phyloP scores from a whole-genome alignment of 192 early-diverging fungal species.

The Backusella liffmaniae region DNA sequence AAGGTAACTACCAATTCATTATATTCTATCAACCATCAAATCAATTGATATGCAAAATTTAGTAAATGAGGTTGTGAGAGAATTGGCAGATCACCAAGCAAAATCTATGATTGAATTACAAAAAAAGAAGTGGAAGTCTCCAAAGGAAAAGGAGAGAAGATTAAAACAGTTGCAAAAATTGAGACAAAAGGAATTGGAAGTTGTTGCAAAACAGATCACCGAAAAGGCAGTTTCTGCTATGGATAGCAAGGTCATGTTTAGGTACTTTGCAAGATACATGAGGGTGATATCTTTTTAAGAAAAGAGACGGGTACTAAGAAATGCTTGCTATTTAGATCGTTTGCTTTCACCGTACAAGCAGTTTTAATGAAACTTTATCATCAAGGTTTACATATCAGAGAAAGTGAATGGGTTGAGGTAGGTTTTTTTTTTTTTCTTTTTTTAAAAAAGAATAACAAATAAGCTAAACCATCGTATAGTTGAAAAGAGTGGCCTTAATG shows the following conservation, averaged over 20 bases:
- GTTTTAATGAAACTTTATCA: constrained; percentile 80
- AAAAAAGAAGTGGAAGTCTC: constrained; percentile 19
- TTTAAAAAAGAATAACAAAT: neutral
- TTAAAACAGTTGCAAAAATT: constrained; percentile 20
- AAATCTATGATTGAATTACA: constrained; percentile 29
- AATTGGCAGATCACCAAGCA: constrained; percentile 32
- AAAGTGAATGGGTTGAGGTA: constrained; percentile 73
- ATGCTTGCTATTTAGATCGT: constrained; percentile 43
- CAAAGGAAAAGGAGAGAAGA: neutral
- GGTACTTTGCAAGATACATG: constrained; percentile 40
- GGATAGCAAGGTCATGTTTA: constrained; percentile 58
- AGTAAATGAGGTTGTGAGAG: constrained; percentile 34
- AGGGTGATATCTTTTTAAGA: neutral
- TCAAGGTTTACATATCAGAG: constrained; percentile 82
- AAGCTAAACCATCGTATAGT: constrained; percentile 22
- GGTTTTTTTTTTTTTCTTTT: neutral
- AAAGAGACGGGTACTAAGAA: neutral
- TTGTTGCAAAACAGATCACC: constrained; percentile 53
- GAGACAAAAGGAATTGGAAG: constrained; percentile 44
- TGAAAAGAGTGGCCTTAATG: constrained; percentile 53
- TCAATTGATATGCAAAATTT: neutral
- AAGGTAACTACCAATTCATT: constrained; percentile 39
- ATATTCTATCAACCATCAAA: neutral
- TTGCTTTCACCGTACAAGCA: constrained; percentile 72
- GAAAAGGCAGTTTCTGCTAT: constrained; percentile 63